Base-by-base conservation (phyloP, 139 green algal genomes). In the Picochlorum sp. region DNA sequence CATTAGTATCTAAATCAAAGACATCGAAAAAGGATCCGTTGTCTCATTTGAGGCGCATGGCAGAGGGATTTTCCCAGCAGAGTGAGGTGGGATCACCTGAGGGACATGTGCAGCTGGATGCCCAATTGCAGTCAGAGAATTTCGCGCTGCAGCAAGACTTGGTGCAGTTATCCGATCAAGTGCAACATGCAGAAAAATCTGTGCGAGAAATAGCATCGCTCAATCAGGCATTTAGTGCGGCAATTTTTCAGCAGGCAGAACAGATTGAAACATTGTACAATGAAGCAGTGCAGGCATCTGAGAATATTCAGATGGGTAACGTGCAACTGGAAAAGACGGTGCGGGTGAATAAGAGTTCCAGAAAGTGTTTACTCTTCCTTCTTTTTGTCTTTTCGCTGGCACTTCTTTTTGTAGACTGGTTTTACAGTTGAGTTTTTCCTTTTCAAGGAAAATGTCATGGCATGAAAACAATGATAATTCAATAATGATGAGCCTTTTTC, bases 361-460 rank as follows among this genome's bases (percentile, higher is more conserved):
- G 67, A 5, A 71, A 74, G 5, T 82, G 82, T 59, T 47, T 91
- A 30, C n/a, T 91, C 20, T 72, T 79, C 37, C 64, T 94, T 56
- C 64, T 92, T 52, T 47, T 89, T 3, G 49, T 74, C 0, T 79
- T 79, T 1, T 74, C 79, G 7, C n/a, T 85, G 10, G 38, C 64
- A 23, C 61, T 94, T 49, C 71, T 94, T 26, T 84, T 94, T 64
- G 74, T 90, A 18, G 85, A 94, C 69, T 89, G 87, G 85, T 85
- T 80, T 50, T 79, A 85, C 56, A 89, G 84, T 63, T 89, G 11
- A 62, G 7, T 45, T 62, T 20, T 62, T 41, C 56, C 20, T 41
- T 13, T 11, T 41, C 34, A 41, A 4, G 34, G 34, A 41, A 41
- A 41, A 41, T 41, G 8, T 41, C 34, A 41, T 41, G 34, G 9